These are phyloP conservation scores for Russula olivacea DNA, from an alignment of 768 basidiomycete species.

Conservation along the genomic window DNA sequence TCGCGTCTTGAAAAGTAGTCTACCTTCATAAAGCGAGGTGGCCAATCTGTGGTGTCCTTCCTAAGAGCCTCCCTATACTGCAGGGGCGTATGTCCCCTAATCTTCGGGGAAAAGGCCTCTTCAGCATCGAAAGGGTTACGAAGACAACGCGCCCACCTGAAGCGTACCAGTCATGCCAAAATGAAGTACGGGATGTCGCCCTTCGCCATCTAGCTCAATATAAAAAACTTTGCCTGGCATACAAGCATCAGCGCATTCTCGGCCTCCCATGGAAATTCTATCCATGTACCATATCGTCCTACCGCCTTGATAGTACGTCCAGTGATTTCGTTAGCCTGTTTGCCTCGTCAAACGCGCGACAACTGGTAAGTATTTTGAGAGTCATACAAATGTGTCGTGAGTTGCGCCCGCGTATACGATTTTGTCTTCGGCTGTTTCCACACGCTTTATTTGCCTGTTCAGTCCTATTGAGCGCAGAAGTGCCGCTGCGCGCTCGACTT, in stretches of 20 bases:
- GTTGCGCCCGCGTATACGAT: slow-evolving; percentile 58
- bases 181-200: slow-evolving; percentile 63
- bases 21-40: slow-evolving; percentile 63
- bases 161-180: slow-evolving; percentile 88
- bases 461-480: slow-evolving; percentile 48
- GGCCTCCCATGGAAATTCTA: background rate
- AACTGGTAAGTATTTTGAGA: background rate
- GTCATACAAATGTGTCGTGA: slow-evolving; percentile 56
- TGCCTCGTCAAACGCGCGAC: slow-evolving; percentile 1
- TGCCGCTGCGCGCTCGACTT: slow-evolving; percentile 63
- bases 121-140: slow-evolving; percentile 2
- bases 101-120: slow-evolving; percentile 31
- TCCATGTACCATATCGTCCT: slow-evolving; percentile 46
- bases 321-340: slow-evolving; percentile 49
- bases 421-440: slow-evolving; percentile 53
- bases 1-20: background rate
- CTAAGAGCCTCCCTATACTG: slow-evolving; percentile 46
- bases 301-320: slow-evolving; percentile 45
- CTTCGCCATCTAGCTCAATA: slow-evolving; percentile 54
- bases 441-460: slow-evolving; percentile 48
- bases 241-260: background rate
- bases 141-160: slow-evolving; percentile 37
- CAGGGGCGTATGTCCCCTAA: slow-evolving; percentile 43
- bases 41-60: slow-evolving; percentile 46
- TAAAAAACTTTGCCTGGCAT: slow-evolving; percentile 58